Percentiles rank a stretch among this genome's conserved stretches.
These are phyloP conservation scores for Xylaria multiplex DNA, from an alignment of 2,329 filamentous ascomycete species.

Conservation along the genomic window DNA sequence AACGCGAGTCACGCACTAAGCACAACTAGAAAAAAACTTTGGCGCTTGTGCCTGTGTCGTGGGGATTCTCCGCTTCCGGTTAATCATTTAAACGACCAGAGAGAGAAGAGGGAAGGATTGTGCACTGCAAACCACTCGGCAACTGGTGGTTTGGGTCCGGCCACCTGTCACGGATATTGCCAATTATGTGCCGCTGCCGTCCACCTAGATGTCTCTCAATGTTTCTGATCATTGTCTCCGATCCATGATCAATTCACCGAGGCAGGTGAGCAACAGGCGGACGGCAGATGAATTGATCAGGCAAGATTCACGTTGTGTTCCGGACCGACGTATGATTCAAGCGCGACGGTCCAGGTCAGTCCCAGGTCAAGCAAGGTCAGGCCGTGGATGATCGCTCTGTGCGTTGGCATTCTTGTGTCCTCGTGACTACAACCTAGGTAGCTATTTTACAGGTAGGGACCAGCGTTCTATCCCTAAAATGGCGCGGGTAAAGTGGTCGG, in stretches of 20 bases:
- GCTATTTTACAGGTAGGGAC: no score
- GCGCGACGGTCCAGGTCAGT: conserved; percentile 20
- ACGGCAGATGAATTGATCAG: conserved; percentile 22
- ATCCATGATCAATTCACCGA: conserved; percentile 16
- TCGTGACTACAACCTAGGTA: conserved; percentile 28
- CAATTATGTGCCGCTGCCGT: not conserved
- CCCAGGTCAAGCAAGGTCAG: conserved; percentile 35
- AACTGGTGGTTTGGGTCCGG: conserved; percentile 10
- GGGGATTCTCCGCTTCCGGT: conserved; percentile 27
- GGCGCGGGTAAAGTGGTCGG: conserved; percentile 35
- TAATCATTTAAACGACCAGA: conserved; percentile 21
- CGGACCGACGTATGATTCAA: conserved; percentile 30
- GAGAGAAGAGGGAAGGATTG: not conserved
- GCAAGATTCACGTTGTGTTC: conserved; percentile 29
- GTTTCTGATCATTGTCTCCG: conserved; percentile 14
- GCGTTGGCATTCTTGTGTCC: conserved; percentile 37
- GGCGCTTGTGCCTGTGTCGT: conserved; percentile 10
- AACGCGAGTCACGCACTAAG: conserved; percentile 18
- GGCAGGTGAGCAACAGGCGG: conserved; percentile 8
- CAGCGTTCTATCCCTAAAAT: conserved; percentile 15
- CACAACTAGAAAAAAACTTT: conserved; percentile 20
- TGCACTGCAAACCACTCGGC: conserved; percentile 13
- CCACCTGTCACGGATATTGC: not conserved
- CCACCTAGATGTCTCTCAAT: conserved; percentile 20
- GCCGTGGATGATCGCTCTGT: conserved; percentile 36